Evolutionary conservation across 2,329 filamentous ascomycete genomes (phyloP), one percentile per base, ranked within the genome.

Genomic region (Dactylonectria estremocensis): DNA sequence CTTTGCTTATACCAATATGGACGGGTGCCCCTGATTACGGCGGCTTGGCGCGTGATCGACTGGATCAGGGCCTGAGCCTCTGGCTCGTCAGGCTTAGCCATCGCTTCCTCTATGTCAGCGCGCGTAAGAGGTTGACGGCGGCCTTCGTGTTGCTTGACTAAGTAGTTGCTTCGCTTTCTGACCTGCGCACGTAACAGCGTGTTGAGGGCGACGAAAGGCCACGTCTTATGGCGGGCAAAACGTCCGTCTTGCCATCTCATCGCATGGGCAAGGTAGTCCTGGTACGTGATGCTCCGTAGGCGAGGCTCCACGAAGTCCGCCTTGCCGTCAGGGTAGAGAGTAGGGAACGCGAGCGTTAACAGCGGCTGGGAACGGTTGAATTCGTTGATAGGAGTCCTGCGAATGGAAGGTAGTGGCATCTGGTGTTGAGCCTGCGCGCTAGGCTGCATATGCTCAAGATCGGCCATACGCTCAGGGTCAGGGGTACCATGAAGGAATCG

Each of bases 1-100:
- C 50, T 54, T 54, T 54, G 50, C 50, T 40, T 54, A 37, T 54
- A 54, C 50, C 50, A 54, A 54, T 54, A 54, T 22, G 28, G 50
- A 1, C 28, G 50, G 24, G 50, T 54, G 31, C 18, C 50, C 16
- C 50, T 37, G 50, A 54, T 54, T 54, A 54, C 28, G 7, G 28
- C 28, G 16, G 31, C 50, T 37, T 54, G 28, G 50, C 50, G 31
- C 16, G 28, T 54, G 50, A 54, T 54, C 50, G 50, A 54, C 50
- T 54, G 28, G 28, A 54, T 54, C 28, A 54, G 50, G 50, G 31
- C 50, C 50, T 54, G 28, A 37, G 50, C 50, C 50, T 54, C 50
- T 37, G 10, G 11, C 35, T 40, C 35, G 13, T 40, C 35, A 40
- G 35, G 35, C 35, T 40, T 40, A 40, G 35, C 35, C 11, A 40